A percentile compares a stretch with the other conserved stretches of the same genome.
Evolutionary conservation across 1,284 basidiomycete species (phyloP).

Genomic region (Xerocomus nothofagi): DNA sequence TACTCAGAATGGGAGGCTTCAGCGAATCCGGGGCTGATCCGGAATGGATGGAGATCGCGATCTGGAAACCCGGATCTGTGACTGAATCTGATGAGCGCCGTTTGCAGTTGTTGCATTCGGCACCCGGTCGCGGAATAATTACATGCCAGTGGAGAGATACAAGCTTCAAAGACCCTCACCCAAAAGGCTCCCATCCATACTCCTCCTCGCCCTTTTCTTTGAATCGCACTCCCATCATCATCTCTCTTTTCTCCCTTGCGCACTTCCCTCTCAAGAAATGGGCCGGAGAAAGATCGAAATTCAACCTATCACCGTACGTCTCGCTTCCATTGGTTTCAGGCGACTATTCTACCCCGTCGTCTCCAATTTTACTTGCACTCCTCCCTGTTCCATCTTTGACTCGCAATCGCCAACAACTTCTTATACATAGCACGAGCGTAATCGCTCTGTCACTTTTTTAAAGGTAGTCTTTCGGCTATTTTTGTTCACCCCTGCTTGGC

Average conservation of each 20-base stretch:
- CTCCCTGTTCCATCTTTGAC: slow-evolving; percentile 35
- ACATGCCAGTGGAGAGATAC: slow-evolving; percentile 38
- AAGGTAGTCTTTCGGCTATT: slow-evolving; percentile 65
- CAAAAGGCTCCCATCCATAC: slow-evolving; percentile 36
- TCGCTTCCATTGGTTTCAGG: slow-evolving; percentile 18
- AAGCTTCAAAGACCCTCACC: slow-evolving; percentile 34
- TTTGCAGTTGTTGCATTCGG: slow-evolving; percentile 36
- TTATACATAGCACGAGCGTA: slow-evolving; percentile 78
- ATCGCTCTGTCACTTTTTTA: slow-evolving; percentile 87
- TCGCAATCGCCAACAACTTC: slow-evolving; percentile 23
- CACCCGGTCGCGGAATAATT: slow-evolving; percentile 41
- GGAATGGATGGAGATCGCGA: slow-evolving; percentile 18
- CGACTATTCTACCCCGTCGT: slow-evolving; percentile 24
- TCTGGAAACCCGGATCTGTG: slow-evolving; percentile 32
- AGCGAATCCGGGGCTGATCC: slow-evolving; percentile 31
- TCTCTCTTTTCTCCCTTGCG: slow-evolving; percentile 9
- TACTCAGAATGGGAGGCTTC: background rate
- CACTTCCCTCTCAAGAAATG: slow-evolving; percentile 45
- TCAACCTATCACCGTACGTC: slow-evolving; percentile 75
- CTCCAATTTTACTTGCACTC: slow-evolving; percentile 31
- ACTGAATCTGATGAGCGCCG: slow-evolving; percentile 37
- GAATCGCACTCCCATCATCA: slow-evolving; percentile 27
- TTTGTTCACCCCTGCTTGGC: slow-evolving; percentile 49
- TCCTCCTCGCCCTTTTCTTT: slow-evolving; percentile 20
- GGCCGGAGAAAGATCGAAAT: slow-evolving; percentile 90